Evolutionary conservation across 371 early-diverging fungal genomes (phyloP).

Genomic region (Apophysomyces trapeziformis): DNA sequence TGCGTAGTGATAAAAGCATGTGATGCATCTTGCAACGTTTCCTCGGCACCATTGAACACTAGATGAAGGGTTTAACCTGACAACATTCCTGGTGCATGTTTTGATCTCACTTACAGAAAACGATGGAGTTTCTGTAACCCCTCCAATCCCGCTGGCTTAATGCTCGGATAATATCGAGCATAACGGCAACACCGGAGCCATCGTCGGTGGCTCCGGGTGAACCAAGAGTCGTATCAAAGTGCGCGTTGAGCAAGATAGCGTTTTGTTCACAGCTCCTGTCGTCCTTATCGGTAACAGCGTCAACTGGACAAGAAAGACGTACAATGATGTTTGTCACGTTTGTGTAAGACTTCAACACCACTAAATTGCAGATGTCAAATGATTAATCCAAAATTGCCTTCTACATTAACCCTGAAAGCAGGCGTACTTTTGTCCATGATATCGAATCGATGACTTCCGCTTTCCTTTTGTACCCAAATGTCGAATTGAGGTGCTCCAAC

Average conservation of each 20-base stretch:
- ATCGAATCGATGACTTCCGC: conserved; percentile 74
- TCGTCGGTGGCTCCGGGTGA: conserved; percentile 72
- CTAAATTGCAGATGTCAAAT: conserved; percentile 25
- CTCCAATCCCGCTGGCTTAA: conserved; percentile 58
- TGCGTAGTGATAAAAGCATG: conserved; percentile 76
- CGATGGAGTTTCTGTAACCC: conserved; percentile 56
- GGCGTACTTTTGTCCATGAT: conserved; percentile 70
- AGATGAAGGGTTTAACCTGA: conserved; percentile 9
- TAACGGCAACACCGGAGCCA: conserved; percentile 71
- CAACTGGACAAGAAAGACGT: conserved; percentile 69
- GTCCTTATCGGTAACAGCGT: conserved; percentile 17
- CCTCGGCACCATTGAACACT: conserved; percentile 86
- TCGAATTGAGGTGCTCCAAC: conserved; percentile 60
- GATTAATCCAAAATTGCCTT: not conserved
- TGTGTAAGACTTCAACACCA: conserved; percentile 68
- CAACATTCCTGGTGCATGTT: not conserved
- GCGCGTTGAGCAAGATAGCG: conserved; percentile 72
- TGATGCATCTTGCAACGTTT: conserved; percentile 78
- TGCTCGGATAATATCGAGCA: conserved; percentile 74
- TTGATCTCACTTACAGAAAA: conserved; percentile 55
- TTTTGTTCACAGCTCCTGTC: conserved; percentile 58
- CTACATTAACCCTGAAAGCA: not conserved
- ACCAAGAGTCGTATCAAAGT: conserved; percentile 72
- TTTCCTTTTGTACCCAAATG: conserved; percentile 61
- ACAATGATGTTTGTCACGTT: conserved; percentile 79